Conservation (phyloP, 176 grass and related monocot species). For the Microstegium vimineum region DNA sequence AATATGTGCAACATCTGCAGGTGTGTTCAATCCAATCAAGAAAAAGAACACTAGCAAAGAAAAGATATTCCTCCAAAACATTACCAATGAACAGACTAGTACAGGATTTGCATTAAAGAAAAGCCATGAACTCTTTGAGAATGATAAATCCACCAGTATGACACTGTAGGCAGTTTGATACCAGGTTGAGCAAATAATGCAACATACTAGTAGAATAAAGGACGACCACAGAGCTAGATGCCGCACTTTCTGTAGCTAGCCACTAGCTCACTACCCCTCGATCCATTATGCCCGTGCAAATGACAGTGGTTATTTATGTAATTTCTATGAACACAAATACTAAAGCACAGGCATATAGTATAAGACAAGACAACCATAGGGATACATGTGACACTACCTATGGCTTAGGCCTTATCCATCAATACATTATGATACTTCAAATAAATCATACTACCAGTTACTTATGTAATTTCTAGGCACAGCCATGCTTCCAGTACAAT, state of each 20-base stretch:
- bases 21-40: neutral
- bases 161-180: neutral
- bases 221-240: neutral
- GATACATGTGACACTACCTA: neutral
- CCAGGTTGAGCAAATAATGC: neutral
- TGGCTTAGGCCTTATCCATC: neutral
- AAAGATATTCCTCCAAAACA: neutral
- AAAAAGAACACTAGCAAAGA: neutral
- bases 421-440: neutral
- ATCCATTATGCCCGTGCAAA: neutral
- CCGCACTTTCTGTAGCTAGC: neutral
- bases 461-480: slow-evolving; percentile 7
- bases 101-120: neutral
- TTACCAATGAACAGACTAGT: neutral
- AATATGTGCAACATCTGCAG: neutral
- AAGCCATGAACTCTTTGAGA: neutral
- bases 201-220: neutral
- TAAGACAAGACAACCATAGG: neutral
- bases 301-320: neutral
- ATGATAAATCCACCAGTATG: slow-evolving; percentile 4
- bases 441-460: neutral
- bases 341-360: neutral
- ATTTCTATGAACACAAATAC: slow-evolving; percentile 1
- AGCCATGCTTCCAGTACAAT: neutral
- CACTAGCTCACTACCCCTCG: neutral